A percentile compares a stretch with the other conserved stretches of the same genome.
Conservation (phyloP, 1,284 basidiomycete species). For the Ceratobasidium sp. region DNA sequence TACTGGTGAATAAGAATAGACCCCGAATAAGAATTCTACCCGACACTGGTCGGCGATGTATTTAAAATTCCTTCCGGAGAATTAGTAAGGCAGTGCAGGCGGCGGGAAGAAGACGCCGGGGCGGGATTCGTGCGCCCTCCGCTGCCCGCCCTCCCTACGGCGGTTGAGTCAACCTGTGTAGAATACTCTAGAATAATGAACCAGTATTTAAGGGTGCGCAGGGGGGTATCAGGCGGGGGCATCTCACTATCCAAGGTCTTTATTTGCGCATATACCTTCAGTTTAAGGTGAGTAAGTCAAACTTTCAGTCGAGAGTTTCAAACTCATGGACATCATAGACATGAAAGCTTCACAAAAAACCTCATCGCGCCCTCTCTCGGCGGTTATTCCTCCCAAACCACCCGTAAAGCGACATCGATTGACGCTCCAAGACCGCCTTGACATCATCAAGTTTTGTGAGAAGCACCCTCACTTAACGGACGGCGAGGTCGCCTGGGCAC, state of each 20-base stretch:
- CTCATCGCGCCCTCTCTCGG: neutral
- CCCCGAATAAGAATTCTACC: constrained; percentile 1
- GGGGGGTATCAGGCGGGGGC: neutral
- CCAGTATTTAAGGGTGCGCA: neutral
- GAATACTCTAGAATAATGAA: neutral
- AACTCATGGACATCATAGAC: neutral
- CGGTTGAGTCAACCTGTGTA: neutral
- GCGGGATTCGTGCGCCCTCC: neutral
- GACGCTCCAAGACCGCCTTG: constrained; percentile 22
- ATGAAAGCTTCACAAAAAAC: neutral
- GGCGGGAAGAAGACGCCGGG: neutral
- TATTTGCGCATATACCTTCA: neutral
- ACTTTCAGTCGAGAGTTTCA: neutral
- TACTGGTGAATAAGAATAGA: neutral
- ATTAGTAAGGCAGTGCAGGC: neutral
- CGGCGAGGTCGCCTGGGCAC: neutral
- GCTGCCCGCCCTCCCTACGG: neutral
- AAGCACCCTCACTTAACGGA: neutral
- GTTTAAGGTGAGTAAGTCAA: neutral
- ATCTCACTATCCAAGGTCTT: neutral
- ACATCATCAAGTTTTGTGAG: constrained; percentile 17
- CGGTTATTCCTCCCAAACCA: neutral
- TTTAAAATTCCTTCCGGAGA: neutral
- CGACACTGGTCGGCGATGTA: neutral
- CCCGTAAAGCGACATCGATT: constrained; percentile 9